Evolutionary conservation across 2,329 filamentous ascomycete species (phyloP), one percentile per base, ranked within the genome.

Genomic region (Pestalotiopsis fici): DNA sequence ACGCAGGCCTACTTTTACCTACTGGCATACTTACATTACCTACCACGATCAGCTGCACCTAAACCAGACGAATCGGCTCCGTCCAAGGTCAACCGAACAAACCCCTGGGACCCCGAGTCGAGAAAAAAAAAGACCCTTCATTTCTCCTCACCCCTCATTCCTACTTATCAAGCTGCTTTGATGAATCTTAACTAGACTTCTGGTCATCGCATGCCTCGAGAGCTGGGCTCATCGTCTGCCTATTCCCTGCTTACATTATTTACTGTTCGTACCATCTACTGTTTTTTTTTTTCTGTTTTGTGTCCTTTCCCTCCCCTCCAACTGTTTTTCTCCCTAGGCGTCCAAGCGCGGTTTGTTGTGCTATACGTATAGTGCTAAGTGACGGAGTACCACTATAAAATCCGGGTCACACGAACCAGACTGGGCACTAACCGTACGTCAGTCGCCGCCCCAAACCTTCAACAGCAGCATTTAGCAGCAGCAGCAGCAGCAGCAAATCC

Each of bases 81-180:
- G 62, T 64, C 62, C 43, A 64, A 39, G 54, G 21, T 7, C 43
- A n/a, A 50, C 50, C 63, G 57, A 43, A 64, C 62, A 64, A 57
- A 59, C 63, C 63, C 63, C 28, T 59, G 37, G 54, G 54, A 59
- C 47, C 63, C 63, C 54, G 50, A 59, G 18, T 65, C 37, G 21
- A 28, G n/a, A 21, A n/a, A 50, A 23, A 35, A 65, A 64, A 64
- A 55, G 43, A 54, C 61, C 31, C 63, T 65, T 57, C 63, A 37
- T 21, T 59, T 57, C 35, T 57, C 7, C 37, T 23, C 54, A 31
- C 47, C 47, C 47, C 62, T 31, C 37, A 21, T 18, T 65, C 31
- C 28, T 54, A 9, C 21, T 59, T 15, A 9, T 28, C 18, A 50
- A 50, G n/a, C 18, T 18, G 18, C 43, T 21, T 50, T 21, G 43